Percentiles rank a stretch among this genome's conserved stretches.
Evolutionary conservation across 345 rosid genomes (phyloP).

Genomic region (Mangifera indica): DNA sequence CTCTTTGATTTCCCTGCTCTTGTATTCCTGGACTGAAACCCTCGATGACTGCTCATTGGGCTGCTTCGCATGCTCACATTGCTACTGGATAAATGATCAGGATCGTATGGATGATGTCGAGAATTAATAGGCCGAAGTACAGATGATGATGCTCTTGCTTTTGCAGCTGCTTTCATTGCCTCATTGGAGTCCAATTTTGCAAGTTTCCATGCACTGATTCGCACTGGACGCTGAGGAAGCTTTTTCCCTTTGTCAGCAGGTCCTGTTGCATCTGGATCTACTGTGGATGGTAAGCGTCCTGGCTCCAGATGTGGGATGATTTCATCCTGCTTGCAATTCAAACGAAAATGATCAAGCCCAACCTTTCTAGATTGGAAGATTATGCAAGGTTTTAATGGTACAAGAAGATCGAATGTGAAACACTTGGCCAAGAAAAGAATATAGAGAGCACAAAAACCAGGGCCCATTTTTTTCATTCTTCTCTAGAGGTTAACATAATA

Average conservation of each 20-base stretch:
- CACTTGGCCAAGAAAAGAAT: not conserved
- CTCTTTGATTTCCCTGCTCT: conserved; percentile 41
- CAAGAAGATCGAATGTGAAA: not conserved
- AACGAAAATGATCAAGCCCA: conserved; percentile 1
- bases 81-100: conserved; percentile 58
- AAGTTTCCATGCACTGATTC: conserved; percentile 92
- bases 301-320: conserved; percentile 87
- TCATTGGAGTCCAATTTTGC: conserved; percentile 80
- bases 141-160: conserved; percentile 89
- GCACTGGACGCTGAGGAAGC: conserved; percentile 67
- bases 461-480: too few relatives aligned
- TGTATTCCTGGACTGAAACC: conserved; percentile 34
- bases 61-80: conserved; percentile 75
- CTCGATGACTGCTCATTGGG: conserved; percentile 56
- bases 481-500: too few relatives aligned
- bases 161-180: conserved; percentile 81
- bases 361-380: not conserved
- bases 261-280: conserved; percentile 61
- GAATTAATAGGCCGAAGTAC: conserved; percentile 71
- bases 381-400: not conserved
- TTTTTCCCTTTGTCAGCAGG: conserved; percentile 52
- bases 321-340: conserved; percentile 60
- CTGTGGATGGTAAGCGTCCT: conserved; percentile 70
- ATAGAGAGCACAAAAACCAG: not conserved
- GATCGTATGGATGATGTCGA: conserved; percentile 50